Conservation (phyloP, 2,329 filamentous ascomycete species). For the Cercospora sesami region DNA sequence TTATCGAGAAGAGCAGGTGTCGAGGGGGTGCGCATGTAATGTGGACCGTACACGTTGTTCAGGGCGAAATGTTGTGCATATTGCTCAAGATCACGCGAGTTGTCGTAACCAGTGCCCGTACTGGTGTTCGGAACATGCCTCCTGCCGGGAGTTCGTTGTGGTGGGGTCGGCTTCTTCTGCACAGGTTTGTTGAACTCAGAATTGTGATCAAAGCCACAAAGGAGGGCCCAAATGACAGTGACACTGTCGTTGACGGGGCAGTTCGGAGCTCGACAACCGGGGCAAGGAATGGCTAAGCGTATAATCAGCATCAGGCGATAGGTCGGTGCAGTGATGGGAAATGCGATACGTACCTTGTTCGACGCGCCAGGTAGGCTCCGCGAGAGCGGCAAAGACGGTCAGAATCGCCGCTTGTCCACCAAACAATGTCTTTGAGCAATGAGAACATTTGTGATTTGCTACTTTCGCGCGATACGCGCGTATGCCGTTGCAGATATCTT, state of each 20-base stretch:
- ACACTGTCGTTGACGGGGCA: constrained; percentile 23
- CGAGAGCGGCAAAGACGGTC: neutral
- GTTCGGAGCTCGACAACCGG: neutral
- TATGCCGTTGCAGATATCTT: neutral
- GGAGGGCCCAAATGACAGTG: constrained; percentile 41
- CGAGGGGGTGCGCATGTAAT: neutral
- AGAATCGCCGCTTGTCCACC: neutral
- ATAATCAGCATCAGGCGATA: neutral
- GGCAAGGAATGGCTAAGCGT: neutral
- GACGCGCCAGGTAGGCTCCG: neutral
- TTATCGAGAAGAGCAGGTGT: neutral
- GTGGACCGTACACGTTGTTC: neutral
- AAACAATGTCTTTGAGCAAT: neutral
- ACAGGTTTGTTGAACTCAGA: constrained; percentile 24
- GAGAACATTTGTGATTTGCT: neutral
- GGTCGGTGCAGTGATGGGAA: neutral
- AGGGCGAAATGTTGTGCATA: neutral
- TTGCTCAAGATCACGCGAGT: neutral
- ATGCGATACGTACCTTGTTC: neutral
- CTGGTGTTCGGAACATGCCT: neutral
- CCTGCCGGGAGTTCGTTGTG: neutral
- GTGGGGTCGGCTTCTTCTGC: constrained; percentile 3
- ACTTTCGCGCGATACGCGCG: neutral
- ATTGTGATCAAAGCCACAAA: constrained; percentile 41
- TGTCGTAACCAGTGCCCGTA: constrained; percentile 10